phyloP scores from a whole-genome alignment of 2,329 filamentous ascomycete species.

The Hortaea werneckii region DNA sequence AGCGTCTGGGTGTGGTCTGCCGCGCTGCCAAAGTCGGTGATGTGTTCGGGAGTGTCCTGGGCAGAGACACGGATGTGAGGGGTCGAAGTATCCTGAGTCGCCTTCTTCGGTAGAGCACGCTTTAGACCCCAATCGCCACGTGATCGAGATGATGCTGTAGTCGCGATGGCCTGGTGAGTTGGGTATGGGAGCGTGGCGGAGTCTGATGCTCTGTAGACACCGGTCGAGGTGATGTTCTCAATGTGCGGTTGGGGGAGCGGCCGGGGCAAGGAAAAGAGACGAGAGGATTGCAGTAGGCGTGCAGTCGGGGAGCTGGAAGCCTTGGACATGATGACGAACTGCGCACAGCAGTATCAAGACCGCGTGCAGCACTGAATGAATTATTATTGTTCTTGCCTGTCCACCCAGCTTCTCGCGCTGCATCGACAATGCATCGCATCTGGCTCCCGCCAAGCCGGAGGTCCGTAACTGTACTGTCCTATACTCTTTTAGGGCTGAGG shows the following conservation, averaged over 20 bases:
- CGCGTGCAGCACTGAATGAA: background rate
- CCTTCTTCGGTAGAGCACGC: constrained; percentile 65
- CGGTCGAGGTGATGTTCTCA: constrained; percentile 35
- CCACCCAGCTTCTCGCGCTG: background rate
- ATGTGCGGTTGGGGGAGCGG: constrained; percentile 55
- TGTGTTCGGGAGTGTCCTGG: constrained; percentile 74
- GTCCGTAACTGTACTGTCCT: background rate
- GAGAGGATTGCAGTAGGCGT: constrained; percentile 70
- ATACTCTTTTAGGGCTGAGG: too few relatives aligned
- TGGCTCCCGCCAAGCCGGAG: background rate
- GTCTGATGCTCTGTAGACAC: constrained; percentile 48
- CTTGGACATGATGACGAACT: constrained; percentile 22
- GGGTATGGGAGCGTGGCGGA: constrained; percentile 68
- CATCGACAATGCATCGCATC: background rate
- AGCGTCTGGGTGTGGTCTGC: constrained; percentile 72
- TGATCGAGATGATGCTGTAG: constrained; percentile 58
- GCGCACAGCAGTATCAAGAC: background rate
- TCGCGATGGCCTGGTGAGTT: constrained; percentile 73
- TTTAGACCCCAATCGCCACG: constrained; percentile 92
- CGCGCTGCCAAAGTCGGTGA: constrained; percentile 80
- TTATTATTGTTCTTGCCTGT: background rate
- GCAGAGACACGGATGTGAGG: constrained; percentile 66
- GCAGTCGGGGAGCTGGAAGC: constrained; percentile 47
- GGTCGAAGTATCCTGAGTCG: constrained; percentile 58
- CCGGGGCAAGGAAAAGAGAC: constrained; percentile 77